A percentile compares a stretch with the other conserved stretches of the same genome.
These are phyloP conservation scores for Epichloe sylvatica DNA, from an alignment of 2,329 filamentous ascomycete genomes.

Conservation along the genomic window DNA sequence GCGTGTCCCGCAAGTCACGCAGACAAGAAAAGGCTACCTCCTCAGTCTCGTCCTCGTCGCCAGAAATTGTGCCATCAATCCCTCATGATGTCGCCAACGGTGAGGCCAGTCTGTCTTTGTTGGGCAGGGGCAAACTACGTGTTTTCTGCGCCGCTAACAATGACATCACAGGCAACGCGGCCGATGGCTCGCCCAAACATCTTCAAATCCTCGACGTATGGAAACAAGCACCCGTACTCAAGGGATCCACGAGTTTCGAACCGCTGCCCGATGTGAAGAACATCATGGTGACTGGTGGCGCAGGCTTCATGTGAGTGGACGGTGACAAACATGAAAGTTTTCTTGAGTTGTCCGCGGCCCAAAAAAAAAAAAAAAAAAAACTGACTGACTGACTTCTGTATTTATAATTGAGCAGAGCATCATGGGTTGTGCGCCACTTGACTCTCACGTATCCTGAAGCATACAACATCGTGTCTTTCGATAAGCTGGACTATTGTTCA, in stretches of 20 bases:
- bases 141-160: not conserved
- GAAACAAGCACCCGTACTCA: constrained; percentile 57
- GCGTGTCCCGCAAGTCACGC: constrained; percentile 1
- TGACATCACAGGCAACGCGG: constrained; percentile 5
- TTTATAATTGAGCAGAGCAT: constrained; percentile 40
- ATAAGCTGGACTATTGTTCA: constrained; percentile 74
- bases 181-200: constrained; percentile 25
- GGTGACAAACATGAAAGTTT: not conserved
- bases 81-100: constrained; percentile 6
- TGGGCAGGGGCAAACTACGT: not conserved
- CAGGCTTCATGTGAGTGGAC: constrained; percentile 63
- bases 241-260: constrained; percentile 55
- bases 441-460: constrained; percentile 56
- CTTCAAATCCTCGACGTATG: constrained; percentile 51
- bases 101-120: constrained; percentile 1
- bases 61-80: constrained; percentile 1
- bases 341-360: not conserved
- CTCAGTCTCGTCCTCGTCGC: not conserved
- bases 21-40: not conserved
- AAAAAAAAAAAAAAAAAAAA: not conserved
- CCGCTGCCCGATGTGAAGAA: constrained; percentile 57
- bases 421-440: constrained; percentile 70
- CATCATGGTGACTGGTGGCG: constrained; percentile 72
- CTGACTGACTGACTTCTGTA: not conserved
- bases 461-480: constrained; percentile 71